Evolutionary conservation across 2,329 filamentous ascomycete genomes (phyloP), one percentile per base, ranked within the genome.

Genomic region (Botrytis squamosa): DNA sequence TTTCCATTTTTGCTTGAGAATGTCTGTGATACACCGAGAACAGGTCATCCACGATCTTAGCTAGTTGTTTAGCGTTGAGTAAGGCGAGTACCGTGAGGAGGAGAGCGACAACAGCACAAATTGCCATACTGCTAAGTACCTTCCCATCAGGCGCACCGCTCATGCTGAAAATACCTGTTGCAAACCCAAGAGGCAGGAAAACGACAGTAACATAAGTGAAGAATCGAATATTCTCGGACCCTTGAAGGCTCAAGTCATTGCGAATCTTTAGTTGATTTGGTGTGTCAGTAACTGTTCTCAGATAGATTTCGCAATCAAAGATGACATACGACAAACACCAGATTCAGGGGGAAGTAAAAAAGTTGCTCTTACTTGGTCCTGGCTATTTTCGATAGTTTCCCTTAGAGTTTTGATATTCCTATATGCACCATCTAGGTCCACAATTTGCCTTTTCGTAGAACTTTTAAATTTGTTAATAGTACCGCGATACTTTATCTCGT

Each of bases 171-270:
- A 44, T 44, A 20, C 62, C n/a, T n/a, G 62, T 64, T 16, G 62
- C 62, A 25, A 64, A 64, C 5, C 38, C 62, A 1, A 64, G 38
- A 42, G 38, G 62, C 29, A 44, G 10, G n/a, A 64, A 42, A n/a
- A 64, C 60, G 29, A 64, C 60, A 42, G 60, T 64, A 16, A 64
- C 36, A 40, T 64, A 64, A 36, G 60, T 64, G 38, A 64, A 42
- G 18, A 64, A 40, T 1, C 60, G 36, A 16, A 64, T 64, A 1
- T 38, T 64, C 0, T 40, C 60, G 1, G 36, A 25, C 12, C 60
- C 38, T 64, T 42, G 33, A 0, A 40, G 14, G 36, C 60, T 64
- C 14, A 64, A 42, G 22, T 64, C 60, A 22, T 64, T 42, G 25
- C 36, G 36, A 16, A 42, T 64, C 38, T 38, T 16, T 4, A 38